A percentile compares a stretch with the other conserved stretches of the same genome.
These are phyloP conservation scores for Jamesozyma rosinii DNA, from an alignment of 805 yeast genomes.

Conservation along the genomic window DNA sequence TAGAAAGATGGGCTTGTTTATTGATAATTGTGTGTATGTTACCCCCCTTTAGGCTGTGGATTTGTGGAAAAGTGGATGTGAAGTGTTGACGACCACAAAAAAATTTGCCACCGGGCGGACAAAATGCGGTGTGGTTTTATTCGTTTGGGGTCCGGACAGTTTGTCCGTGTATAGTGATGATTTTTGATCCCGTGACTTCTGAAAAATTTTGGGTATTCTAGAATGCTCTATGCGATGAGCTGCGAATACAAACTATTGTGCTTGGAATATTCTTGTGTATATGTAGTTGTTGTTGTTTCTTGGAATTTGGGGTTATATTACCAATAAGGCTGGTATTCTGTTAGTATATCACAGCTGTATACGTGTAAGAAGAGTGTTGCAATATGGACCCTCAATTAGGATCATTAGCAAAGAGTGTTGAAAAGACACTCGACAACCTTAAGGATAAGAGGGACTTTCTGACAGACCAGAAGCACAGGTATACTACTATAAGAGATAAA, in stretches of 20 bases:
- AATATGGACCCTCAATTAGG: conserved; percentile 10
- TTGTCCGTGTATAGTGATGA: not conserved
- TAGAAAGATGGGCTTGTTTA: not conserved
- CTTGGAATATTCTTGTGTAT: not conserved
- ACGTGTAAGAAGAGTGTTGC: too few relatives aligned
- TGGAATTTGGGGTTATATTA: too few relatives aligned
- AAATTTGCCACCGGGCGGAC: not conserved
- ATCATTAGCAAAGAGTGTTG: conserved; percentile 14
- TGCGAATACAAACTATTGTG: not conserved
- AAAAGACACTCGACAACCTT: conserved; percentile 16
- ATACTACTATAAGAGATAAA: conserved; percentile 13
- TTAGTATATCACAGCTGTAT: too few relatives aligned
- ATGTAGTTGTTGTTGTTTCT: too few relatives aligned
- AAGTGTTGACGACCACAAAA: not conserved
- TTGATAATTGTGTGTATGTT: not conserved
- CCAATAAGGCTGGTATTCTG: too few relatives aligned
- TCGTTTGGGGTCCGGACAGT: not conserved
- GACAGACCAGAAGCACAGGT: conserved; percentile 21
- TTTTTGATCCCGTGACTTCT: not conserved
- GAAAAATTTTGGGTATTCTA: not conserved
- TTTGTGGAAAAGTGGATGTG: not conserved
- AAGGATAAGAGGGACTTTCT: conserved; percentile 20
- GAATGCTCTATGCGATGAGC: not conserved
- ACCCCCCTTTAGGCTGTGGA: not conserved
- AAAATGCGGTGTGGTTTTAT: not conserved